Evolutionary conservation across 441 rosid genomes (phyloP).

Genomic region (Eugenia klotzschiana): DNA sequence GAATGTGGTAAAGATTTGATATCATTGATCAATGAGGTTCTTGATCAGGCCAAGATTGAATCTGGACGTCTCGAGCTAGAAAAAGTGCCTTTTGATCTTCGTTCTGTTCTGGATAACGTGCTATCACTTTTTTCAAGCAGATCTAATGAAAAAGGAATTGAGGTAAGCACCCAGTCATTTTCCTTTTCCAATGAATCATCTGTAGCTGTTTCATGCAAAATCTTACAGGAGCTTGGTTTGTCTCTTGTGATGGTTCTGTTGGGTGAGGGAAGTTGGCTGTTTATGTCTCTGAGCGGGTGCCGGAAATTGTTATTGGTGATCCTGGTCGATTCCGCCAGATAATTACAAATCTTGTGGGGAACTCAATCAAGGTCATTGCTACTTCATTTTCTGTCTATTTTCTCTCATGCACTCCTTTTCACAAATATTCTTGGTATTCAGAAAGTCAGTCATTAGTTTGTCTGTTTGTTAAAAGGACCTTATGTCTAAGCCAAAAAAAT

Average conservation of each 20-base stretch:
- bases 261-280: conserved; percentile 57
- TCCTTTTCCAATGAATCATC: background rate
- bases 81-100: conserved; percentile 72
- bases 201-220: background rate
- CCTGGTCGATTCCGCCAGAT: conserved; percentile 82
- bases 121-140: conserved; percentile 63
- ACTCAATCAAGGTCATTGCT: conserved; percentile 67
- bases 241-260: conserved; percentile 10
- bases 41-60: conserved; percentile 97
- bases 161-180: conserved; percentile 30
- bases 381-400: background rate
- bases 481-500: background rate
- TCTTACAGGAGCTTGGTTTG: conserved; percentile 8
- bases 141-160: conserved; percentile 64
- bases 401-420: background rate
- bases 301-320: conserved; percentile 75
- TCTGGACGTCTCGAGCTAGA: conserved; percentile 90
- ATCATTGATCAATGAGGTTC: conserved; percentile 74
- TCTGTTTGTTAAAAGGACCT: background rate
- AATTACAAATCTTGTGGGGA: conserved; percentile 85
- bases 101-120: conserved; percentile 56
- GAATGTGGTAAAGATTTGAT: conserved; percentile 76
- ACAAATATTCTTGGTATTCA: background rate
- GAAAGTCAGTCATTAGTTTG: background rate
- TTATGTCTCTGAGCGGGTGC: conserved; percentile 69